Evolutionary conservation across 2,329 filamentous ascomycete species (phyloP), one percentile per base, ranked within the genome.

Genomic region (Aspergillus fructus): DNA sequence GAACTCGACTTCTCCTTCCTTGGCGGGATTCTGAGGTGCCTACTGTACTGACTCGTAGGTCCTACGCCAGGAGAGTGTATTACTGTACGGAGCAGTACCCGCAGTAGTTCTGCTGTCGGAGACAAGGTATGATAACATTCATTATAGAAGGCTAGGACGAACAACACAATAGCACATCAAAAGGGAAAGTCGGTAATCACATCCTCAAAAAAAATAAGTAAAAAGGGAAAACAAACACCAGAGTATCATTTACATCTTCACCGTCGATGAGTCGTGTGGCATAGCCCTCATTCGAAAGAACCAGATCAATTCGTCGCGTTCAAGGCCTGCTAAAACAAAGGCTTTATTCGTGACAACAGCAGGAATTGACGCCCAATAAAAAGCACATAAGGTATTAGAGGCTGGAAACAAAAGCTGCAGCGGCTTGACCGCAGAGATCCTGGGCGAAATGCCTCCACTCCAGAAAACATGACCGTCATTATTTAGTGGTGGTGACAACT

Each of bases 231-330:
- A n/a, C 62, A 70, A 72, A 71, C 64, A 71, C 64, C 65, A 65
- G 66, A 73, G 68, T 74, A 76, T 76, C 74, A 76, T 76, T 72
- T 76, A 76, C 74, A 76, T 72, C 68, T 71, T 72, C 69, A 64
- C 66, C 66, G 60, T 67, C 63, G 60, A 68, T 62, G 60, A 57
- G 63, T 66, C 64, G 59, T 64, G 59, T 58, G 63, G 60, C 59
- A 64, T 62, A 66, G 63, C 62, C 47, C 66, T 64, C 62, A 64
- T 64, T 60, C 58, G 54, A 63, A 53, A 53, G 41, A 53, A 63
- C 62, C 61, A 61, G 60, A 66, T 64, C 62, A 61, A 61, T 63
- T 67, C 62, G 62, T 65, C 62, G 64, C 69, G 61, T 68, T 63
- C 61, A 65, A 62, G 62, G 64, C 63, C 60, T 64, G 68, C 53